Evolutionary conservation across 2,329 filamentous ascomycete genomes (phyloP).

Genomic region (Phyllosticta citriasiana): DNA sequence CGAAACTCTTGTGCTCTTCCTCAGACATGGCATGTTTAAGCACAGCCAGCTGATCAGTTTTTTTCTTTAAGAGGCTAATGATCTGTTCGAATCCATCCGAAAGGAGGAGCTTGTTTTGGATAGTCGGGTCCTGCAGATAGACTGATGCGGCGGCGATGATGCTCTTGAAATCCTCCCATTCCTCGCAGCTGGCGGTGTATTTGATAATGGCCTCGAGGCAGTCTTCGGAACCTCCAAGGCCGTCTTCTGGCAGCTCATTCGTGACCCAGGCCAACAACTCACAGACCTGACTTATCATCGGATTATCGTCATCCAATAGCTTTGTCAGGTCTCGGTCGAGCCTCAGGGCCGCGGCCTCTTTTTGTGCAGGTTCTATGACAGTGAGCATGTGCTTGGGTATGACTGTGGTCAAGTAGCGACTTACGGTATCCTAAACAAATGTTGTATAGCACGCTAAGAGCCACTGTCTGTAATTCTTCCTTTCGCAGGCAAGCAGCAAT

Average conservation of each 20-base stretch:
- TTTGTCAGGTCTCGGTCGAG: constrained; percentile 20
- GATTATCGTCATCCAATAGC: constrained; percentile 18
- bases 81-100: constrained; percentile 21
- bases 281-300: constrained; percentile 22
- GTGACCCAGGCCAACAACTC: constrained; percentile 27
- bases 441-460: constrained; percentile 34
- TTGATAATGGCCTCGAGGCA: constrained; percentile 1
- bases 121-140: constrained; percentile 26
- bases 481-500: constrained; percentile 19
- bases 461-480: constrained; percentile 18
- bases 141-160: constrained; percentile 11
- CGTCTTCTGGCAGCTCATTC: constrained; percentile 20
- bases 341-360: constrained; percentile 22
- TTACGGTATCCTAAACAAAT: constrained; percentile 33
- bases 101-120: constrained; percentile 23
- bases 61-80: constrained; percentile 20
- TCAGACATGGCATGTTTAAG: neutral
- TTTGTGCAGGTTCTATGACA: constrained; percentile 24
- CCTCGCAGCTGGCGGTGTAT: constrained; percentile 1
- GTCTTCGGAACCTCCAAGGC: constrained; percentile 4
- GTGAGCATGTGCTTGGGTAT: neutral
- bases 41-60: constrained; percentile 10
- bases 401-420: constrained; percentile 1
- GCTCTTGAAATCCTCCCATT: constrained; percentile 10
- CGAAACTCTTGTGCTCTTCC: constrained; percentile 5